Evolutionary conservation across 2,329 filamentous ascomycete genomes (phyloP), one percentile per base, ranked within the genome.

Genomic region (Talaromyces sp.): DNA sequence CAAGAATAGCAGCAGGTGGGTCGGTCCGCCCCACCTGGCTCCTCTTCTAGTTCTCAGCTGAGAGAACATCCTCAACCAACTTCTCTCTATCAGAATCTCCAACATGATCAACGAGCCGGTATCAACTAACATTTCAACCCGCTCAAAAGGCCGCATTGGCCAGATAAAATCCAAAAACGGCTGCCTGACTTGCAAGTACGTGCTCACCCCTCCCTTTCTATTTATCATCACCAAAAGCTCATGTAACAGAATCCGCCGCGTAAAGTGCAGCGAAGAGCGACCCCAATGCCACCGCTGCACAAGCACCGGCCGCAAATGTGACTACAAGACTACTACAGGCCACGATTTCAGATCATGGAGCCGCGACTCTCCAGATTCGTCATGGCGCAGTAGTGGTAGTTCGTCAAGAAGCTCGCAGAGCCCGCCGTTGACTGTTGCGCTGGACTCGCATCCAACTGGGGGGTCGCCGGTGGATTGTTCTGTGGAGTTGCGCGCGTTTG

Each of bases 231-330:
- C 4, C 17, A 1, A 25, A 3, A 19, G 42, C 15, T 28, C 5
- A 19, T 44, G 39, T 4, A 36, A 47, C 44, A 74, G 72, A 64
- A 70, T 67, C n/a, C 67, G 72, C 44, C 65, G 65, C 58, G 66
- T 74, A 53, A 75, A 75, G 56, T 75, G 73, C 51, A 73, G 72
- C 36, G 71, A 76, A 59, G 68, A 71, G 59, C 73, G 70, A 54
- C 73, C 72, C 6, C 61, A 58, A 17, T 76, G 73, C 61, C 22
- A 68, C 1, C 68, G 69, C 53, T 76, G 73, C 59, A 67, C 65
- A 11, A 71, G 67, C 30, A 71, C 70, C 22, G 69, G 69, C 51
- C 70, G 69, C 55, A 70, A 68, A 33, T 76, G 73, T 60, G 71
- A 74, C 25, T 76, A 75, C 52, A 62, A 68, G 55, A 8, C 11